Evolutionary conservation across 768 basidiomycete species (phyloP), one percentile per base, ranked within the genome.

Genomic region (Trichaptum fuscoviolaceum): DNA sequence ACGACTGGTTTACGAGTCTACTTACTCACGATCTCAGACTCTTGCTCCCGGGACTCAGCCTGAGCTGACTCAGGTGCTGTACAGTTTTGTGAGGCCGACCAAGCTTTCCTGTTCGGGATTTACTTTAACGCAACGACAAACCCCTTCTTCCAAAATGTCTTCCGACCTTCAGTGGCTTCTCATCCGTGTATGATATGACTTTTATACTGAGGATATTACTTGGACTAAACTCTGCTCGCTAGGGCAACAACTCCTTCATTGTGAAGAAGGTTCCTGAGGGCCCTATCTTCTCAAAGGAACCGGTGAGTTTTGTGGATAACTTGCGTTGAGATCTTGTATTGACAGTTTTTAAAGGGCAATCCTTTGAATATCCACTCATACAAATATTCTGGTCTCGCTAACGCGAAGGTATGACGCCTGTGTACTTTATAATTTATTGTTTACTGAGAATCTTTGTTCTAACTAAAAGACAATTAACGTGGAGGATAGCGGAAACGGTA

Each of bases 131-230:
- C 42, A 52, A 52, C 42, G 42, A 52, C 42, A 3, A 12, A 15
- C 42, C 42, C 42, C 20, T 52, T 52, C 20, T 20, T 52, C 20
- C 81, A 86, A 79, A 76, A 94, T 94, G 92, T 93, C 92, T 74
- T 75, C 81, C 82, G 93, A 96, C 78, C 92, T 96, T 78, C 86
- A 95, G 82, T 96, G 95, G 95, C 89, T 95, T 77, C 89, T 96
- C 69, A 79, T 93, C 77, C 92, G 92, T 75, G 92, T 93, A 74
- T 75, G 90, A 87, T 59, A 64, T 10, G 35, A 52, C 3, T 25
- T n/a, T 62, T 25, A 42, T n/a, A 27, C 65, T 8, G 58, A 69
- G 17, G 64, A 67, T 64, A 18, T 34, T 18, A 23, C 23, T 35
- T 58, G 63, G 35, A 12, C 67, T 25, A 58, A 27, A 3, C 59